These are phyloP conservation scores for Dujonia santamariae DNA, from an alignment of 1,139 yeast species.

Conservation along the genomic window DNA sequence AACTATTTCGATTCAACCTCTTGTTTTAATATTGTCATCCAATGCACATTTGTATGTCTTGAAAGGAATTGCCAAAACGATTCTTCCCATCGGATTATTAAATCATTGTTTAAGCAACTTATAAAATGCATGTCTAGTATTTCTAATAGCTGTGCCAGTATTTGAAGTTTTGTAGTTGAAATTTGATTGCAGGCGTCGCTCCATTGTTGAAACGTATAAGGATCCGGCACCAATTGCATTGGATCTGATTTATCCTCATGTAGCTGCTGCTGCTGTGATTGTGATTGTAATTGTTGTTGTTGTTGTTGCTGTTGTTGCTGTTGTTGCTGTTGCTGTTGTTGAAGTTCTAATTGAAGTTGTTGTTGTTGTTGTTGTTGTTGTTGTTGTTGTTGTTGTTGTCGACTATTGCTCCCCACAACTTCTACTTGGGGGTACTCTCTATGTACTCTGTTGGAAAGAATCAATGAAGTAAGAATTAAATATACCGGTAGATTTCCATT, in stretches of 20 bases:
- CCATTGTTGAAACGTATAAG: conserved; percentile 1
- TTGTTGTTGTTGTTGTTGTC: not conserved
- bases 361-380: not conserved
- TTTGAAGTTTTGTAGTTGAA: not conserved
- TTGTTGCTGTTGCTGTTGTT: not conserved
- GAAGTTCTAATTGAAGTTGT: not conserved
- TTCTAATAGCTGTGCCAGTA: conserved; percentile 1
- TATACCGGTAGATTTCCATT: conserved; percentile 21
- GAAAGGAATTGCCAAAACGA: conserved; percentile 1
- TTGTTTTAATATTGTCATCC: conserved; percentile 2
- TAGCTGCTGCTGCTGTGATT: not conserved
- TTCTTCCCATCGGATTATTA: conserved; percentile 1
- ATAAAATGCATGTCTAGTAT: not conserved
- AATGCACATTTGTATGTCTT: conserved; percentile 1
- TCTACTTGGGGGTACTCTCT: no score
- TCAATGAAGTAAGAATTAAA: conserved; percentile 30
- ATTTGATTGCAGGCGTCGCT: not conserved
- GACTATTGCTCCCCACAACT: no score
- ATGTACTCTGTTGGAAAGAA: conserved; percentile 39
- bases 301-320: not conserved
- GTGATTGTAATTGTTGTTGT: not conserved
- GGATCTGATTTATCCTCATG: not conserved
- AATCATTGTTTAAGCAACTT: conserved; percentile 3
- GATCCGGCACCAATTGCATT: no score
- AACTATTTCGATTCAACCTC: no score